Conservation (phyloP, 352 stramenopile genomes). For the Aphanomyces astaci region DNA sequence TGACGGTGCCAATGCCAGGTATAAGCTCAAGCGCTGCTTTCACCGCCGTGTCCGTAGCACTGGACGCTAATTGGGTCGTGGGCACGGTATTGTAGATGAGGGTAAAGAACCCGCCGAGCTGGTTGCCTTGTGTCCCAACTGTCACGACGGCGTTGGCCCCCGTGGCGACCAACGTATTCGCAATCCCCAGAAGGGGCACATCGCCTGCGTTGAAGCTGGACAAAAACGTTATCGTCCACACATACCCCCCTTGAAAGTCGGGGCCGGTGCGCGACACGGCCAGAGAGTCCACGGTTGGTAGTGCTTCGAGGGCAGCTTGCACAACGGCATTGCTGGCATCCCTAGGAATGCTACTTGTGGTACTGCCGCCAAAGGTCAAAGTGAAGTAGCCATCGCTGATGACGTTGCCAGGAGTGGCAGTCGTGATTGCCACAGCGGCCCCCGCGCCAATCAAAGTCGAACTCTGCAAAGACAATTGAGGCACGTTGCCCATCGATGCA, state of each 20-base stretch:
- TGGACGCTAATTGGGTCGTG: slow-evolving; percentile 66
- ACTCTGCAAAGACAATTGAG: slow-evolving; percentile 48
- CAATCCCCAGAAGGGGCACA: slow-evolving; percentile 48
- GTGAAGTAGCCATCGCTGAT: slow-evolving; percentile 86
- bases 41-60: slow-evolving; percentile 68
- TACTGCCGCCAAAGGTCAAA: slow-evolving; percentile 82
- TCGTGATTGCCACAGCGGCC: slow-evolving; percentile 61
- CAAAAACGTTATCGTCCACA: slow-evolving; percentile 75
- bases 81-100: slow-evolving; percentile 36
- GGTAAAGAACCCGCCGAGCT: slow-evolving; percentile 60
- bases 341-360: slow-evolving; percentile 75
- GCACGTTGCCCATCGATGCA: slow-evolving; percentile 50
- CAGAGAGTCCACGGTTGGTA: slow-evolving; percentile 56
- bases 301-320: slow-evolving; percentile 47
- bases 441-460: slow-evolving; percentile 63
- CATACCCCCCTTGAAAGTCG: slow-evolving; percentile 52
- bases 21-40: slow-evolving; percentile 50
- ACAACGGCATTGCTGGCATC: slow-evolving; percentile 66
- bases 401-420: slow-evolving; percentile 46
- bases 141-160: slow-evolving; percentile 36
- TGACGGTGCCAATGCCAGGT: slow-evolving; percentile 40
- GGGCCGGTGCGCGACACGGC: slow-evolving; percentile 45
- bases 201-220: slow-evolving; percentile 54
- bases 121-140: slow-evolving; percentile 42
- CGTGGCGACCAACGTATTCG: slow-evolving; percentile 29